Base-by-base conservation (phyloP, 148 eudicot species). In the Dysphania ambrosioides region DNA sequence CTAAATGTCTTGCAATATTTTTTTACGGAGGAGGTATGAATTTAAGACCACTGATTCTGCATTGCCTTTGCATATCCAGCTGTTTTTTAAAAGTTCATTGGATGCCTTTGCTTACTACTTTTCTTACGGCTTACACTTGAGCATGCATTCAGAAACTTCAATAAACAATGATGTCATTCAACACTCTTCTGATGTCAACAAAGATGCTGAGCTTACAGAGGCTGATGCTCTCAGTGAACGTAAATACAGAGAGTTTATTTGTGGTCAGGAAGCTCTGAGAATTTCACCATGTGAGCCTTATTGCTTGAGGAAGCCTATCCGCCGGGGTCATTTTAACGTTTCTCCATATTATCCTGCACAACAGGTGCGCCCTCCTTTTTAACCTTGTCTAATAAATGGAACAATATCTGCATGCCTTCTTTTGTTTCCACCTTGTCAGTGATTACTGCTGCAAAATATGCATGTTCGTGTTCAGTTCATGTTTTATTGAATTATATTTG, bases 291-390 rank as follows among this genome's bases (percentile, higher is more conserved):
- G 81, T 56, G 97, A 95, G 81, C 99, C 99, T 63, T 95, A 92
- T 87, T 90, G 97, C 91, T 77, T 95, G 79, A 86, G 97, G 42
- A 83, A 93, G 80, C 99, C 99, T 61, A 90, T 95, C 66, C 99
- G 99, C 74, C 82, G 99, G 79, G 99, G 99, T 72, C 99, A 88
- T 83, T 84, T 95, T 35, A 95, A 95, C 85, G 87, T 95, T 72
- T 95, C 99, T 81, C 88, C 83, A 70, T 76, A 90, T 80, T 95
- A 95, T 84, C 83, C 97, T 68, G 84, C 88, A 77, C 97, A 92
- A 81, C 99, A 95, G 94, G 99, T 95, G 81, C 67, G 36, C 9
- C 51, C 26, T 61, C 38, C 36, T 75, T 69, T 12, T 38, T 61
- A 19, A 21, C 56, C 30, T 56, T 51, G 64, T 38, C 30, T 55